Evolutionary conservation across 192 early-diverging fungal genomes (phyloP), one percentile per base, ranked within the genome.

Genomic region (Lobulomyces angularis): DNA sequence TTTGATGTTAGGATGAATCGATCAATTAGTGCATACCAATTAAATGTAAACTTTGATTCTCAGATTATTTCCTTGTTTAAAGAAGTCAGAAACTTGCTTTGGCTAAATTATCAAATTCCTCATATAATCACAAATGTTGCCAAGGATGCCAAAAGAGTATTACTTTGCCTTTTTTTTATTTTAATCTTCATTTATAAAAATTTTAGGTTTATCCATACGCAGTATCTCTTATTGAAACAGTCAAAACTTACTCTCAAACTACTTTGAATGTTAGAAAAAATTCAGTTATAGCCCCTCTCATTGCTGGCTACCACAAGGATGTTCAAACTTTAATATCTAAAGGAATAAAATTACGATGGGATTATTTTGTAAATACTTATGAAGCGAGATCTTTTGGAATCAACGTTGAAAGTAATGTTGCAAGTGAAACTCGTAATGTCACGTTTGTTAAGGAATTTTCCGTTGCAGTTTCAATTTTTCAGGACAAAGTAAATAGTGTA

Each of bases 171-270:
- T n/a, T n/a, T n/a, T n/a, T n/a, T n/a, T n/a, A n/a, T n/a, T n/a
- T n/a, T n/a, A n/a, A n/a, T n/a, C n/a, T n/a, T n/a, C n/a, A n/a
- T n/a, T n/a, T n/a, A n/a, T n/a, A n/a, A n/a, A n/a, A n/a, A n/a
- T n/a, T n/a, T n/a, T n/a, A n/a, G n/a, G n/a, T n/a, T 12, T 97
- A 99, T 62, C 96, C 94, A 6, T 95, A 86, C 61, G 93, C 96
- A 9, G 92, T 99, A 11, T 85, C 84, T 35, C 58, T 99, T 35
- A 93, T 78, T 62, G 94, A 99, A 52, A 89, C 94, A 1, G 82
- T 93, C 17, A 71, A 90, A 16, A 93, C 88, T 20, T 99, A 92
- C 48, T 77, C 74, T 12, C 84, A 92, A 50, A 83, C 88, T 18
- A 62, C 83, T 35, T 71, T 80, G 39, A 77, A 82, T 35, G 63